A percentile compares a stretch with the other conserved stretches of the same genome.
Conservation (phyloP, 495 filamentous ascomycete species). For the Penicillium atrosanguineum region DNA sequence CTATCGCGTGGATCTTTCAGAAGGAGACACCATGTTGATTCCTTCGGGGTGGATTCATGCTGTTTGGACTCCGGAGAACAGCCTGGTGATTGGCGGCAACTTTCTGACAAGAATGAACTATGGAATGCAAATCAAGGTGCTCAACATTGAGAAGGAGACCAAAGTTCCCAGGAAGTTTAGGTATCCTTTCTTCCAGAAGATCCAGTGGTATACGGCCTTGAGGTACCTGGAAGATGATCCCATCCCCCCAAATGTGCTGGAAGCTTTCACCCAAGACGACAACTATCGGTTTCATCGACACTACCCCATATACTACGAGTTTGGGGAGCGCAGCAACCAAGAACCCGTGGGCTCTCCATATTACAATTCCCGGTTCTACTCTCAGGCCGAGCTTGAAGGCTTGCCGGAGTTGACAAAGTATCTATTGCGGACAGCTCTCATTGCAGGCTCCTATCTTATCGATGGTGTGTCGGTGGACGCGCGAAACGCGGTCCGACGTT, state of each 20-base stretch:
- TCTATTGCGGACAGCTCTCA: constrained; percentile 66
- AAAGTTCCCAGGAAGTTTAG: constrained; percentile 67
- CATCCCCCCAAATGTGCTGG: constrained; percentile 55
- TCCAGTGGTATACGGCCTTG: constrained; percentile 70
- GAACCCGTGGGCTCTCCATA: constrained; percentile 43
- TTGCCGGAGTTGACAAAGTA: constrained; percentile 61
- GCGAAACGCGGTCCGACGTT: constrained; percentile 58
- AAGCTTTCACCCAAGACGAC: constrained; percentile 55
- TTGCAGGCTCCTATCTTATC: constrained; percentile 59
- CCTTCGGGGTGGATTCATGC: constrained; percentile 81
- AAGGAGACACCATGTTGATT: constrained; percentile 77
- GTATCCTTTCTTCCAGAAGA: constrained; percentile 72
- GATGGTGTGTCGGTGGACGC: constrained; percentile 57
- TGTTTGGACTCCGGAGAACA: constrained; percentile 76
- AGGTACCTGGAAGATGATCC: constrained; percentile 67
- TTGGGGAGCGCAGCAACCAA: constrained; percentile 51
- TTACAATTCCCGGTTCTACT: constrained; percentile 64
- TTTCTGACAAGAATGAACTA: constrained; percentile 71
- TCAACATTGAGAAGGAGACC: constrained; percentile 71
- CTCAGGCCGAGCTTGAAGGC: constrained; percentile 67
- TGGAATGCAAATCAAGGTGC: constrained; percentile 67
- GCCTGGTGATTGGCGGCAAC: constrained; percentile 74
- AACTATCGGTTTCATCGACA: constrained; percentile 51
- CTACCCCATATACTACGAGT: constrained; percentile 57
- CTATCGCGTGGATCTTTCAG: constrained; percentile 67